phyloP scores from a whole-genome alignment of 257 asterid genomes.

The Parsonsia alboflavescens region DNA sequence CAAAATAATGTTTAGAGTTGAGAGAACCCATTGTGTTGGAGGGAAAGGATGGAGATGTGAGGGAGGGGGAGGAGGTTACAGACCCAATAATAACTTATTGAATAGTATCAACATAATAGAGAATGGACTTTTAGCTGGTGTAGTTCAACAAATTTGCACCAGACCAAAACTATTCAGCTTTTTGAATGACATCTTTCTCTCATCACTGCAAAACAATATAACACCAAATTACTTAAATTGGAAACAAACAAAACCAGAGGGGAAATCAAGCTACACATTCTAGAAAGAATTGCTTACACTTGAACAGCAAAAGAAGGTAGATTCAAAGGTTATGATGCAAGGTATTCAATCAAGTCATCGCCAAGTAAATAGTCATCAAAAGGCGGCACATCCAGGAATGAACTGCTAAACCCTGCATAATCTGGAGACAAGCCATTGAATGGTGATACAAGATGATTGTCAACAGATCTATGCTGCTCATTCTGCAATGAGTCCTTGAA shows the following conservation, averaged over 20 bases:
- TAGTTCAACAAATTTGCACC: background rate
- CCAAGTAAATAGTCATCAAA: conserved; percentile 27
- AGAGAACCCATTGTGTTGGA: too few relatives aligned
- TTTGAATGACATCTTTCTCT: background rate
- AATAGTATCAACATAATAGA: background rate
- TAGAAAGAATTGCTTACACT: background rate
- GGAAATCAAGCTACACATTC: background rate
- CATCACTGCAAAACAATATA: background rate
- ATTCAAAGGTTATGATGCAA: conserved; percentile 33
- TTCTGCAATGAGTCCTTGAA: conserved; percentile 21
- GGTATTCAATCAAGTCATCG: conserved; percentile 37
- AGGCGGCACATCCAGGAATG: conserved; percentile 40
- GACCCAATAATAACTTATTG: background rate
- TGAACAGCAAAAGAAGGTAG: background rate
- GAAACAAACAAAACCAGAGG: background rate
- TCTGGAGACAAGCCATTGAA: conserved; percentile 38
- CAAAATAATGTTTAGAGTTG: background rate
- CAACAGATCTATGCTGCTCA: conserved; percentile 28
- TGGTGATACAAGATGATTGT: conserved; percentile 35
- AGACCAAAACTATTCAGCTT: background rate
- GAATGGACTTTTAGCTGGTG: background rate
- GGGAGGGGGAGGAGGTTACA: background rate
- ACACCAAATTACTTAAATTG: background rate
- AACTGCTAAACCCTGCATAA: conserved; percentile 27
- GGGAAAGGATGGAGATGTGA: background rate